These are phyloP conservation scores for Exophiala spinifera DNA, from an alignment of 2,329 filamentous ascomycete species.

Conservation along the genomic window DNA sequence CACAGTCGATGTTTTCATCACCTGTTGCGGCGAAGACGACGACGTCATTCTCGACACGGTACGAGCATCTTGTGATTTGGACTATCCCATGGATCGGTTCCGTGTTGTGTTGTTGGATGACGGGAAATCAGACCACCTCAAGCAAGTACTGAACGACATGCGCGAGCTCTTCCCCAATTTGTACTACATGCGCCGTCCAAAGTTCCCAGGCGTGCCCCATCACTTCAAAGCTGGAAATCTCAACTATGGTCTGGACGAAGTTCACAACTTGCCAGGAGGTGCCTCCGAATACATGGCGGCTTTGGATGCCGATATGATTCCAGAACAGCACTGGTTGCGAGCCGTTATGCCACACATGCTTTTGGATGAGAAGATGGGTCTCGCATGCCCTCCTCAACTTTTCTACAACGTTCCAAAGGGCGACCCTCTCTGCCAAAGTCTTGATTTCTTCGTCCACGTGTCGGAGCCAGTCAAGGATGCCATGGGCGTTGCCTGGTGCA, in stretches of 20 bases:
- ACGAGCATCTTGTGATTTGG: slow-evolving; percentile 50
- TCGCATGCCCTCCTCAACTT: slow-evolving; percentile 39
- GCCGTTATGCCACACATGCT: slow-evolving; percentile 31
- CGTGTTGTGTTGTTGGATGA: slow-evolving; percentile 57
- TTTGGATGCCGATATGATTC: slow-evolving; percentile 37
- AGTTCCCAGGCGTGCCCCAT: slow-evolving; percentile 35
- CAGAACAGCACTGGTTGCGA: slow-evolving; percentile 33
- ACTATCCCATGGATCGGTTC: slow-evolving; percentile 54
- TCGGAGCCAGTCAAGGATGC: slow-evolving; percentile 33
- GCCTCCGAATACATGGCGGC: slow-evolving; percentile 50
- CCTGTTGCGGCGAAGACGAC: slow-evolving; percentile 56
- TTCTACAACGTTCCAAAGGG: slow-evolving; percentile 32
- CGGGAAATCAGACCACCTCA: slow-evolving; percentile 37
- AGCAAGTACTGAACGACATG: slow-evolving; percentile 37
- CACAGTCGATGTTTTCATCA: slow-evolving; percentile 56
- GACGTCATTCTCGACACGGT: slow-evolving; percentile 56
- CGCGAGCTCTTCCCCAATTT: slow-evolving; percentile 38
- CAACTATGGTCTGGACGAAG: slow-evolving; percentile 57
- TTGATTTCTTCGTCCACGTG: slow-evolving; percentile 32
- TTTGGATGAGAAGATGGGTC: slow-evolving; percentile 29
- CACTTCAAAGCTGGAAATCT: slow-evolving; percentile 34
- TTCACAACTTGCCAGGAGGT: slow-evolving; percentile 52
- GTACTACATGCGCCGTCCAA: slow-evolving; percentile 44
- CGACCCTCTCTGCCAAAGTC: slow-evolving; percentile 33
- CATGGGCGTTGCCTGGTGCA: slow-evolving; percentile 34